Conservation (phyloP, 768 basidiomycete species). For the Naganishia vaughanmartiniae region DNA sequence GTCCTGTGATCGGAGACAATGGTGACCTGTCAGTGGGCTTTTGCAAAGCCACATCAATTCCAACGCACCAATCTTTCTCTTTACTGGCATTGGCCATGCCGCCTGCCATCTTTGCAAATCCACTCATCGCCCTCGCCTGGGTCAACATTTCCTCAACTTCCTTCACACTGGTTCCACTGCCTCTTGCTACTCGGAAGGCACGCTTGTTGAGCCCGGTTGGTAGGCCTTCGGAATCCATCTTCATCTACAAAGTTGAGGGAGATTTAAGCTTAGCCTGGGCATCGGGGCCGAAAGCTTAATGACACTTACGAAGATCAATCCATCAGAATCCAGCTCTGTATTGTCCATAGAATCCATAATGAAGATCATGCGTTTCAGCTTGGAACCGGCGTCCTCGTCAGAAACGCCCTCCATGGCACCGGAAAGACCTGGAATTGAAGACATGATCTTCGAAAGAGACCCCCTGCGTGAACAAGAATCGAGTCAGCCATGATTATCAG, state of each 20-base stretch:
- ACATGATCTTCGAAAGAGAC: conserved; percentile 96
- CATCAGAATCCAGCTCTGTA: conserved; percentile 89
- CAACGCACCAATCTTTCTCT: conserved; percentile 77
- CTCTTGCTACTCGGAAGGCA: conserved; percentile 82
- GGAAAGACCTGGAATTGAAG: conserved; percentile 96
- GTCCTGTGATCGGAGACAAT: conserved; percentile 57
- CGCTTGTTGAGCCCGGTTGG: conserved; percentile 76
- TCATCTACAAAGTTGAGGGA: conserved; percentile 35
- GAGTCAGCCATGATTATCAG: conserved; percentile 4
- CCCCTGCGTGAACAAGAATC: conserved; percentile 62
- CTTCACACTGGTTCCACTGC: conserved; percentile 88
- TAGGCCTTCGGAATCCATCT: conserved; percentile 47
- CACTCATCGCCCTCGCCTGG: conserved; percentile 98
- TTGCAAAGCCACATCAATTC: background rate
- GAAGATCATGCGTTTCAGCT: conserved; percentile 97
- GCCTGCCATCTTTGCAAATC: conserved; percentile 96
- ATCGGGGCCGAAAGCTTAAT: background rate
- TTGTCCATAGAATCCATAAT: conserved; percentile 98
- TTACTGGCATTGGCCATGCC: conserved; percentile 33
- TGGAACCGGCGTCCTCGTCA: conserved; percentile 83
- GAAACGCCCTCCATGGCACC: conserved; percentile 78
- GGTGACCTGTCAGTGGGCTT: background rate
- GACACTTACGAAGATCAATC: conserved; percentile 71
- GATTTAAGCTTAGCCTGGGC: background rate
- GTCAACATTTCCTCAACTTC: conserved; percentile 97